Conservation (phyloP, 2,329 filamentous ascomycete species). For the Dactylellina haptotyla region DNA sequence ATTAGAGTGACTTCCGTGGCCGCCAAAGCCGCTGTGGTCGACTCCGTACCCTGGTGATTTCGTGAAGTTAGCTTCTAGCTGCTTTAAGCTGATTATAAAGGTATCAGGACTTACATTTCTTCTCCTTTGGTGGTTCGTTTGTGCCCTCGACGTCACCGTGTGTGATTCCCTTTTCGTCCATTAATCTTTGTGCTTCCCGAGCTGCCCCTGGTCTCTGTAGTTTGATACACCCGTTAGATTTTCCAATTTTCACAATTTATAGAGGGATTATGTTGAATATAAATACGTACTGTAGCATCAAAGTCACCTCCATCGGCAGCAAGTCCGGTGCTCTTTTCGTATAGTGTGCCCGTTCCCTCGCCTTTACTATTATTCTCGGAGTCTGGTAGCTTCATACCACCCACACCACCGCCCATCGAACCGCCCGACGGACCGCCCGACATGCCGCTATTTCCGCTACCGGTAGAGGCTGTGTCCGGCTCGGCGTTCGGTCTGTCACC, state of each 20-base stretch:
- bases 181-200: conserved; percentile 72
- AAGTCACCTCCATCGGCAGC: conserved; percentile 74
- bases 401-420: conserved; percentile 58
- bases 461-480: conserved; percentile 57
- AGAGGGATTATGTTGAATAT: too few species aligned
- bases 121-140: conserved; percentile 39
- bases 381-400: conserved; percentile 57
- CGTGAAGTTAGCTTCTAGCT: conserved; percentile 39
- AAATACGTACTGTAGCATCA: conserved; percentile 65
- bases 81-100: not conserved
- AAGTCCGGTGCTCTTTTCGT: conserved; percentile 70
- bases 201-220: conserved; percentile 70
- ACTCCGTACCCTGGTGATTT: conserved; percentile 41
- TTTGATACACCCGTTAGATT: not conserved
- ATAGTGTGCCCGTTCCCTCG: conserved; percentile 68
- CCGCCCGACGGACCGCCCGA: conserved; percentile 55
- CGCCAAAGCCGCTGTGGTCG: conserved; percentile 48
- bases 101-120: conserved; percentile 28
- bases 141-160: conserved; percentile 56
- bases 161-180: conserved; percentile 67
- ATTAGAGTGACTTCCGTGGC: conserved; percentile 46
- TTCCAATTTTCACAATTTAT: too few species aligned
- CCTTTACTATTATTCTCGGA: conserved; percentile 60
- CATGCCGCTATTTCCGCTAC: conserved; percentile 23
- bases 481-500: conserved; percentile 59